A percentile compares a stretch with the other conserved stretches of the same genome.
Conservation (phyloP, 371 early-diverging fungal genomes). For the Entomophthora muscae region DNA sequence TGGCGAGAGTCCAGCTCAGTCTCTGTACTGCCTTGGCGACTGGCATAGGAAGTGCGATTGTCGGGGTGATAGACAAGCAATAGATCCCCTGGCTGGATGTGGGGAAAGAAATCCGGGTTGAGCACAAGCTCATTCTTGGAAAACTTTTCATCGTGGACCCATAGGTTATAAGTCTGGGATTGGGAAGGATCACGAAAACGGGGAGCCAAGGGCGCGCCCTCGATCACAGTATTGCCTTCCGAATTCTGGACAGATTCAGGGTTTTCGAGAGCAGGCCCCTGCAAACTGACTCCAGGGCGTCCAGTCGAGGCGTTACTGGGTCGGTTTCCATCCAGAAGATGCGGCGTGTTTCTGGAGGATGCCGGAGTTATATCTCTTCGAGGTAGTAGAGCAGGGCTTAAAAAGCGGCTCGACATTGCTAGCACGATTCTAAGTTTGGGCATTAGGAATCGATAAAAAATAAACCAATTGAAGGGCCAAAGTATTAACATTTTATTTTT, state of each 20-base stretch:
- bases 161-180: constrained; percentile 15
- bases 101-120: constrained; percentile 64
- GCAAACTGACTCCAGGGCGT: not conserved
- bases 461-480: too few species aligned
- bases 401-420: not conserved
- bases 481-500: too few species aligned
- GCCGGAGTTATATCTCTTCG: not conserved
- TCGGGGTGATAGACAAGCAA: constrained; percentile 38
- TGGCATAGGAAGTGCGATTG: not conserved
- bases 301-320: not conserved
- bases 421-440: too few species aligned
- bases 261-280: too few species aligned
- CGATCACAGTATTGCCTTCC: not conserved
- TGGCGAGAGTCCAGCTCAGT: not conserved
- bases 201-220: not conserved
- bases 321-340: not conserved
- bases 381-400: not conserved
- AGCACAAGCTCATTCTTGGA: constrained; percentile 59
- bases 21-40: not conserved
- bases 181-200: not conserved
- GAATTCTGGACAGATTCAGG: not conserved
- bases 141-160: constrained; percentile 42
- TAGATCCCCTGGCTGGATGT: constrained; percentile 53
- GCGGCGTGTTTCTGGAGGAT: not conserved
- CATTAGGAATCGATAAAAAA: too few species aligned